Percentiles rank a stretch among this genome's conserved stretches.
Evolutionary conservation across 805 yeast genomes (phyloP).

Genomic region (Wickerhamiella azyma): DNA sequence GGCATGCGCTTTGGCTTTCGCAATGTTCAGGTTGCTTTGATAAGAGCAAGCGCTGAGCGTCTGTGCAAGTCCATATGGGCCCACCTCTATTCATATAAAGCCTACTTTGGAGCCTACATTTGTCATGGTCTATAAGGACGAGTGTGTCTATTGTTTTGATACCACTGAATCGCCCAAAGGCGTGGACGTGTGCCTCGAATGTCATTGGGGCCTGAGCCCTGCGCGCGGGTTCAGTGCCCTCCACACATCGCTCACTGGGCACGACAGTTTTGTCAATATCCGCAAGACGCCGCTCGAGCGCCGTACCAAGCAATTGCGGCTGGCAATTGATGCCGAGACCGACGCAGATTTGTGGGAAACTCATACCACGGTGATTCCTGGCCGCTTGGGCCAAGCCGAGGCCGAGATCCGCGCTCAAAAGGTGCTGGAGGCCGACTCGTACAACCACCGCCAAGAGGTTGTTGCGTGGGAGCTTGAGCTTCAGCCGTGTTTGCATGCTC

Average conservation of each 20-base stretch:
- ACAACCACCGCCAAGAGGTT: conserved; percentile 50
- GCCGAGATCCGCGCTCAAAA: conserved; percentile 13
- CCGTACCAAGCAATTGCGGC: conserved; percentile 38
- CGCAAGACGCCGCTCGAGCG: conserved; percentile 31
- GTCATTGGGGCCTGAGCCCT: conserved; percentile 40
- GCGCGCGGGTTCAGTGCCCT: conserved; percentile 46
- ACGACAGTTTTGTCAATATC: conserved; percentile 47
- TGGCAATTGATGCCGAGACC: conserved; percentile 49
- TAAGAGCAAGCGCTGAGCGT: no score
- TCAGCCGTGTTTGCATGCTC: conserved; percentile 63
- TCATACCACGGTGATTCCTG: conserved; percentile 30
- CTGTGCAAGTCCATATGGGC: no score
- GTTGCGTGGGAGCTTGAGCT: conserved; percentile 89
- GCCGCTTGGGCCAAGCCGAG: conserved; percentile 24
- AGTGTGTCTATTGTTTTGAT: conserved; percentile 77
- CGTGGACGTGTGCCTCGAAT: conserved; percentile 58
- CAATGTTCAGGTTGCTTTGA: no score
- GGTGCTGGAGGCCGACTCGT: conserved; percentile 45
- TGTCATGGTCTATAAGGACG: conserved; percentile 59
- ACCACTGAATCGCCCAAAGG: conserved; percentile 44
- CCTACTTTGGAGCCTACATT: no score
- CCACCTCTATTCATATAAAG: no score
- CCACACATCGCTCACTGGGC: conserved; percentile 42
- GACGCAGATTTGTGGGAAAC: conserved; percentile 53
- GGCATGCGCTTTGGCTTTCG: no score